A percentile compares a stretch with the other conserved stretches of the same genome.
These are phyloP conservation scores for Castanea mollissima DNA, from an alignment of 306 rosid genomes.

Conservation along the genomic window DNA sequence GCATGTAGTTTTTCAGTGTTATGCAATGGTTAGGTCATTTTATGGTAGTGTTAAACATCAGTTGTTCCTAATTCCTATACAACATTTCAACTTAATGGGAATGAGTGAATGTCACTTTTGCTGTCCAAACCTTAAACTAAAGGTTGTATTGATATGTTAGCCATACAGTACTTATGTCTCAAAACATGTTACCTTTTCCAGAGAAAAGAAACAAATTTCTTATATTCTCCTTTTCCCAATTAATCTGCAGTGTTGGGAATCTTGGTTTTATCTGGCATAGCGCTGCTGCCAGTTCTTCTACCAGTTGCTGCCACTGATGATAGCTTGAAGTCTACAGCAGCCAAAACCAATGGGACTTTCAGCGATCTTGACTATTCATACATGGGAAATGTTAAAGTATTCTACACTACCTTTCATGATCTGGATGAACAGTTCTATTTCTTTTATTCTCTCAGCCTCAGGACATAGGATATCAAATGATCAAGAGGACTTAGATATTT, in stretches of 20 bases:
- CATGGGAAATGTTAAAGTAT: slow-evolving; percentile 64
- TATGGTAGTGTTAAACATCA: no score
- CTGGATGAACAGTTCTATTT: not conserved
- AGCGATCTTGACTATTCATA: slow-evolving; percentile 69
- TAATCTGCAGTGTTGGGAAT: slow-evolving; percentile 60
- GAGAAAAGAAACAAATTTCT: not conserved
- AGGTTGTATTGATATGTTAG: no score
- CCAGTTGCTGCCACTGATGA: slow-evolving; percentile 68
- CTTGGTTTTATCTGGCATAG: slow-evolving; percentile 57
- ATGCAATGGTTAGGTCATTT: no score
- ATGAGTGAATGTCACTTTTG: no score
- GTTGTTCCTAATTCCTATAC: no score
- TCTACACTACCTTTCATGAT: slow-evolving; percentile 4
- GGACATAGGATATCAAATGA: not conserved
- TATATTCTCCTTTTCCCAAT: slow-evolving; percentile 6
- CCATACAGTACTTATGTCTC: no score
- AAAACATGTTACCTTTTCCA: no score
- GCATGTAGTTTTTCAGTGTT: no score
- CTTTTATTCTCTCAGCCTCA: not conserved
- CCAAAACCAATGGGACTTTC: slow-evolving; percentile 54
- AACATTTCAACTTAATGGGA: no score
- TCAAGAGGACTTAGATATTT: not conserved
- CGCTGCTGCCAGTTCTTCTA: slow-evolving; percentile 81
- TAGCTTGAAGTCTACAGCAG: slow-evolving; percentile 7
- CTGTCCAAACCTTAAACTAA: no score